phyloP scores from a whole-genome alignment of 2,329 filamentous ascomycete genomes.

The Sclerotinia minor region DNA sequence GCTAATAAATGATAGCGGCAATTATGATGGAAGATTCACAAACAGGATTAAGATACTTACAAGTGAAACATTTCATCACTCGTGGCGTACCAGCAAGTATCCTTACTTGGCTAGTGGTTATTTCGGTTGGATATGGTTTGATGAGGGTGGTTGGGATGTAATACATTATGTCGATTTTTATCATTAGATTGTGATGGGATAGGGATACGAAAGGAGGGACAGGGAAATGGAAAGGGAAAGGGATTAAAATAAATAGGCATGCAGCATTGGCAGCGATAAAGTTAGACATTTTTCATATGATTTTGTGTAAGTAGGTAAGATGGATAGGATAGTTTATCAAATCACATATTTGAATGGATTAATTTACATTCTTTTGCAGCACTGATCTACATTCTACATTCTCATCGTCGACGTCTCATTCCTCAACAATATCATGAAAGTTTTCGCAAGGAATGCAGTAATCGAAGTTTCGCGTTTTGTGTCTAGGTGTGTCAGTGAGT shows the following conservation, averaged over 20 bases:
- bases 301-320: background rate
- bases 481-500: background rate
- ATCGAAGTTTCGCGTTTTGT: background rate
- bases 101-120: conserved; percentile 75
- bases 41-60: conserved; percentile 86
- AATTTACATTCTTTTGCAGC: background rate
- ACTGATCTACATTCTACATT: conserved; percentile 21
- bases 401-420: background rate
- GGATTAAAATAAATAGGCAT: background rate
- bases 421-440: background rate
- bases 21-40: conserved; percentile 98
- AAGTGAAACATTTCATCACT: conserved; percentile 92
- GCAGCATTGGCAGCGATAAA: conserved; percentile 4
- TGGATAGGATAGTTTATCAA: background rate
- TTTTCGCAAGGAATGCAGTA: background rate
- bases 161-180: conserved; percentile 7
- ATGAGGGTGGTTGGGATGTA: conserved; percentile 58
- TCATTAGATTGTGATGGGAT: conserved; percentile 8
- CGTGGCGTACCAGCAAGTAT: conserved; percentile 87
- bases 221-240: too few relatives aligned
- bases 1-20: conserved; percentile 60
- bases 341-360: background rate
- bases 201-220: too few relatives aligned
- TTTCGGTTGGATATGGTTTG: conserved; percentile 86
- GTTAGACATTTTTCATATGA: background rate